Evolutionary conservation across 768 basidiomycete genomes (phyloP), one percentile per base, ranked within the genome.

Genomic region (Calocybe cyanea): DNA sequence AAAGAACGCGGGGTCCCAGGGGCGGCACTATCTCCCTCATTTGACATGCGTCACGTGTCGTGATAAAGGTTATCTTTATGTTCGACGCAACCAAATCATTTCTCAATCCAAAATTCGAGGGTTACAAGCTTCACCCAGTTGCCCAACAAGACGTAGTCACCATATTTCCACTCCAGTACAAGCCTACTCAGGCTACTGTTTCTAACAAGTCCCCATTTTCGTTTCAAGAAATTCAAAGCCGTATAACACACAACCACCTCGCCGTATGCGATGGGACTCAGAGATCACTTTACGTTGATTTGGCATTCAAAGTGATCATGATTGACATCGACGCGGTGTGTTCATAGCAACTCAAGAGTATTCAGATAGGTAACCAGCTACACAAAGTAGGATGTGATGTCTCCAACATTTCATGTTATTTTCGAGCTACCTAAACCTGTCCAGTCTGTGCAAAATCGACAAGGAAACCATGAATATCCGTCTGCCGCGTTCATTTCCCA

Each of bases 221-320:
- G 1, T 87, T 91, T 55, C 76, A 87, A 47, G 91, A 92, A 55
- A 84, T 92, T 45, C 84, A 87, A 60, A 87, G 85, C 57, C 73
- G 91, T 39, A 87, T 93, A 48, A 77, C 83, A 13, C 87, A 92
- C 62, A 92, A 93, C 54, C 91, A 93, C 58, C 73, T 93, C 11
- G 65, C 73, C 10, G 63, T 79, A 2, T 75, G 76, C 15, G 58
- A 60, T 13, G 60, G 71, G 28, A 67, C 70, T 9, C 64, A 69
- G 17, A 68, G 69, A 18, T 80, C 80, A 2, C 64, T 82, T 20
- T 93, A 91, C 55, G 65, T 92, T 19, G 90, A 92, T 55, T 68
- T 74, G 25, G 69, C 78, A 3, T 74, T 77, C 43, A 75, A 70
- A 42, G 78, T 91, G 9, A 70, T 89, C 38, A 54, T 77, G 5